These are phyloP conservation scores for Cutaneotrichosporon curvatum DNA, from an alignment of 1,284 basidiomycete genomes.

Conservation along the genomic window DNA sequence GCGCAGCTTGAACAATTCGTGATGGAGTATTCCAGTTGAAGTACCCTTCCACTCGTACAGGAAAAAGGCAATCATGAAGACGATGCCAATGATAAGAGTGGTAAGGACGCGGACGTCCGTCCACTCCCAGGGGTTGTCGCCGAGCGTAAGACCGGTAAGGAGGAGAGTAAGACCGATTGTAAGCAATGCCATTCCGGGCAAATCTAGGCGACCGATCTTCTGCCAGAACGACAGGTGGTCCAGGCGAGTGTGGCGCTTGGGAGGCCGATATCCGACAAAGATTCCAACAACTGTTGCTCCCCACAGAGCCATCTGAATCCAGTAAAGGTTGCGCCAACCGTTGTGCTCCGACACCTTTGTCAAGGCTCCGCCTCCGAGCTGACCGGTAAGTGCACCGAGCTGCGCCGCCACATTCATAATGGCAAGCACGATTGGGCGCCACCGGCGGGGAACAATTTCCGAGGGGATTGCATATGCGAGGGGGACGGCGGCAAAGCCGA, in stretches of 20 bases:
- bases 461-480: constrained; percentile 13
- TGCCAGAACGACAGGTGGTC: constrained; percentile 6
- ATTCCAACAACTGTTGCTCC: constrained; percentile 3
- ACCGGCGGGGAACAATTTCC: background rate
- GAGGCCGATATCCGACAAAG: constrained; percentile 8
- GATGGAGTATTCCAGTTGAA: constrained; percentile 11
- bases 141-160: constrained; percentile 4
- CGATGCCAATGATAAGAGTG: constrained; percentile 7
- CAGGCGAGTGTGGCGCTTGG: constrained; percentile 11
- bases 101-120: constrained; percentile 2
- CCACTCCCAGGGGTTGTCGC: constrained; percentile 12
- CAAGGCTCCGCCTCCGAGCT: background rate
- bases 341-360: background rate
- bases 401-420: too few relatives aligned
- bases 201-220: constrained; percentile 7
- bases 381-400: too few relatives aligned
- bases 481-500: constrained; percentile 9
- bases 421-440: too few relatives aligned
- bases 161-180: constrained; percentile 1
- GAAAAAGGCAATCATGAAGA: background rate
- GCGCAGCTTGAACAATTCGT: constrained; percentile 15
- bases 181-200: constrained; percentile 8
- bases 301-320: constrained; percentile 13
- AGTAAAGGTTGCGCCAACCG: constrained; percentile 12
- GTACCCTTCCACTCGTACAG: constrained; percentile 13